Base-by-base conservation (phyloP, 495 filamentous ascomycete genomes). In the Pseudomonodictys pantanalensis region DNA sequence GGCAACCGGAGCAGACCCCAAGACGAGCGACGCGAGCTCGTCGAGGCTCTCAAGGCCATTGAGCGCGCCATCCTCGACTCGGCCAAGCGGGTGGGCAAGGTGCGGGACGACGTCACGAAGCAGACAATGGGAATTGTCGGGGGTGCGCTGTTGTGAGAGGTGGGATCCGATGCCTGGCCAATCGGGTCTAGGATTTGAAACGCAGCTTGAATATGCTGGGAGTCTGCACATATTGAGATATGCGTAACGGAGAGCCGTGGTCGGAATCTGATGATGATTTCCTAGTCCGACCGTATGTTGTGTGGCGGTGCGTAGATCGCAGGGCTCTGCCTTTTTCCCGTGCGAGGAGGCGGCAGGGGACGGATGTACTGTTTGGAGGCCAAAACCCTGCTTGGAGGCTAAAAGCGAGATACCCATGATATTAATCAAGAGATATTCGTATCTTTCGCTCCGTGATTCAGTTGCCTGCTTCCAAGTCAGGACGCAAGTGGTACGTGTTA, bases 1-100 rank as follows among this genome's bases (percentile, higher is more conserved):
- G 79, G 77, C 1, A 60, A 71, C 3, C 69, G 60, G 55, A 77
- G 71, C 64, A 76, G 71, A 74, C 68, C 44, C 75, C 69, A 49
- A 75, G 80, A 76, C 23, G 72, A 78, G 52, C 67, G 84, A 47
- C 75, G 75, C 48, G 81, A 86, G 68, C 75, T 95, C 28, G 82
- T 82, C 7, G 83, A 76, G 3, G 87, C 88, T 45, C 75, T 95
- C 52, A 77, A 81, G 52, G 88, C 90, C 62, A 89, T 95, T 59
- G 89, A 93, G 75, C 78, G 82, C 56, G 83, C 88, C 26, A 89
- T 95, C 55, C 70, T 91, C 47, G 82, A 85, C 44, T 87, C 92
- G 42, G 90, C 90, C 4, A 78, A 79, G 50, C 83, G 86, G 47
- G 80, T 92, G 39, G 87, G 86, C 1, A 72, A 73, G 52, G 81